Evolutionary conservation across 2,329 filamentous ascomycete genomes (phyloP), one percentile per base, ranked within the genome.

Genomic region (Piedraia hortae): DNA sequence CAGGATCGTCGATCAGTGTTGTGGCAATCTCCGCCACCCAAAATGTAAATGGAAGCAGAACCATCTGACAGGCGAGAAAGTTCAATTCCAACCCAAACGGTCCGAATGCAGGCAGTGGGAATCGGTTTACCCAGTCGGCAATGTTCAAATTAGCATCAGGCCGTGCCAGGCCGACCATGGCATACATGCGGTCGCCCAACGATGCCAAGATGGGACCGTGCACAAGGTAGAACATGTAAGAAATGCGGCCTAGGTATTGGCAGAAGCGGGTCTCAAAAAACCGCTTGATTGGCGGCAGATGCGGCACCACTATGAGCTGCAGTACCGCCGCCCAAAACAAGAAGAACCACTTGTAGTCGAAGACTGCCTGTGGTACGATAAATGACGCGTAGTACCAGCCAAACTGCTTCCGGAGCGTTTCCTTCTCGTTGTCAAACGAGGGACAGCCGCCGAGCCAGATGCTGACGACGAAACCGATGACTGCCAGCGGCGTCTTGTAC

Each of bases 371-470:
- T 4, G 39, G 38, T 19, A 37, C 38, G 25, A 72, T 45, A 26
- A 51, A 53, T 0, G 62, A 61, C 8, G 67, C 42, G 30, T 51
- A 61, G 29, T 54, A 52, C 62, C 63, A 70, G 2, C 65, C 63
- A 0, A 59, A 54, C 9, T 54, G 62, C 12, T 48, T 47, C 12
- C 48, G 43, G 2, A 72, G 41, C 4, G 54, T 39, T 4, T 50
- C 35, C 3, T 62, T 30, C n/a, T 59, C 46, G 22, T 48, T 53
- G 21, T 47, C 42, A 26, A 48, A 43, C 2, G 59, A 54, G 0
- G 67, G 67, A 0, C 65, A 54, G 3, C 66, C 66, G 13, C 59
- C 60, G 4, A 73, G 52, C 23, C 53, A 62, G 13, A 67, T 34
- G 26, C 56, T 49, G 16, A 55, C 31, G 8, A 44, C 26, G 17